These are phyloP conservation scores for Trichosporon ovoides DNA, from an alignment of 1,284 basidiomycete species.

Conservation along the genomic window DNA sequence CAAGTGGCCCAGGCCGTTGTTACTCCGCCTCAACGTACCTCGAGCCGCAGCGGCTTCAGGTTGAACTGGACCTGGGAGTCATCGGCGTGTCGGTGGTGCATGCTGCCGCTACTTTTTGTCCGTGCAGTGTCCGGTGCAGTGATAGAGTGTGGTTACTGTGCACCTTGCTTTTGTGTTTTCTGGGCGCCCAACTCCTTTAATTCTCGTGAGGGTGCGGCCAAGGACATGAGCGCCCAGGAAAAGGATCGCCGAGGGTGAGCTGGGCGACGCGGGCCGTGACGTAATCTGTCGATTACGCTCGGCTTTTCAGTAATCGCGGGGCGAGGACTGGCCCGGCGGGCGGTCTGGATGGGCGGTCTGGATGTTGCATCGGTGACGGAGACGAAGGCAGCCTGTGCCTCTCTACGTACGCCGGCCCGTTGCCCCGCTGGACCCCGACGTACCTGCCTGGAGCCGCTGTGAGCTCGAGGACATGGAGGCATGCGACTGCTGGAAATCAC, in stretches of 20 bases:
- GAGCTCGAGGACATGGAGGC: no score
- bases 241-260: background rate
- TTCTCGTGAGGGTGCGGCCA: background rate
- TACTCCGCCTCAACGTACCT: background rate
- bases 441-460: no score
- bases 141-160: background rate
- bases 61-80: conserved; percentile 11
- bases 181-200: background rate
- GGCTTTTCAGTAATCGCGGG: no score
- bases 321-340: background rate
- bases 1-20: background rate
- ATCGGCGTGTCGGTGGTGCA: background rate
- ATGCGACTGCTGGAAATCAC: no score
- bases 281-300: background rate
- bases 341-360: background rate
- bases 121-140: background rate
- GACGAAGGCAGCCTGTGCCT: conserved; percentile 2
- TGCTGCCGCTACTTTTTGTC: background rate
- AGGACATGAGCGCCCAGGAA: background rate
- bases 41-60: conserved; percentile 17
- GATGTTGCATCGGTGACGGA: background rate
- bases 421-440: no score
- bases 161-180: background rate
- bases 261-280: background rate
- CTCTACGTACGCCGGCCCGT: background rate